Evolutionary conservation across 495 filamentous ascomycete genomes (phyloP).

Genomic region (Tuber calosporum): DNA sequence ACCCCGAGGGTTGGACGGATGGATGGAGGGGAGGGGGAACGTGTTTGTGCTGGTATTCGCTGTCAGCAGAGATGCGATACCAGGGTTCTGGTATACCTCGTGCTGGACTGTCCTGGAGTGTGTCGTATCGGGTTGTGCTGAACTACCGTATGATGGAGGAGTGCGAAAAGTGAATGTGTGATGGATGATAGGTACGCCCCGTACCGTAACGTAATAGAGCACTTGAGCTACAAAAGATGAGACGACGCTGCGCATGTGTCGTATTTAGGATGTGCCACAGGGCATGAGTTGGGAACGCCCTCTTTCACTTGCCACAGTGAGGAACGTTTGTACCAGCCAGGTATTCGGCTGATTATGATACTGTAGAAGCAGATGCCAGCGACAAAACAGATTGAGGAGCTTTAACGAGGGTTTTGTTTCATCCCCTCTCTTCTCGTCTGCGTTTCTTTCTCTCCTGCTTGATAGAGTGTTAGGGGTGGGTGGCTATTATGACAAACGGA

Average conservation of each 20-base stretch:
- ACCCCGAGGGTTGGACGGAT: neutral
- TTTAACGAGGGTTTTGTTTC: neutral
- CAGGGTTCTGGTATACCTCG: neutral
- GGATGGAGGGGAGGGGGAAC: neutral
- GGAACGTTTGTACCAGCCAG: neutral
- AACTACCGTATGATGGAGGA: neutral
- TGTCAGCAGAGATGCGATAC: neutral
- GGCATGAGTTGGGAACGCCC: neutral
- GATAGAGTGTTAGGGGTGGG: neutral
- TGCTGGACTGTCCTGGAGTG: neutral
- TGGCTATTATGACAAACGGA: neutral
- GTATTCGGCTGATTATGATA: neutral
- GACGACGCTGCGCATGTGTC: neutral
- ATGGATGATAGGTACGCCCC: neutral
- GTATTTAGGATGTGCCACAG: neutral
- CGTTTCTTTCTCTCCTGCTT: neutral
- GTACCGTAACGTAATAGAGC: neutral
- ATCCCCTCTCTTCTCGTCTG: neutral
- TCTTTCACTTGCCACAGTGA: neutral
- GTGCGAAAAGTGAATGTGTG: neutral
- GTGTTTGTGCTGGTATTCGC: neutral
- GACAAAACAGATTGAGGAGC: neutral
- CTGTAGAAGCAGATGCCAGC: neutral
- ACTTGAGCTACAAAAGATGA: neutral
- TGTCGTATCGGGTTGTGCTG: neutral